Base-by-base conservation (phyloP, 306 rosid genomes). In the Fragaria vesca region DNA sequence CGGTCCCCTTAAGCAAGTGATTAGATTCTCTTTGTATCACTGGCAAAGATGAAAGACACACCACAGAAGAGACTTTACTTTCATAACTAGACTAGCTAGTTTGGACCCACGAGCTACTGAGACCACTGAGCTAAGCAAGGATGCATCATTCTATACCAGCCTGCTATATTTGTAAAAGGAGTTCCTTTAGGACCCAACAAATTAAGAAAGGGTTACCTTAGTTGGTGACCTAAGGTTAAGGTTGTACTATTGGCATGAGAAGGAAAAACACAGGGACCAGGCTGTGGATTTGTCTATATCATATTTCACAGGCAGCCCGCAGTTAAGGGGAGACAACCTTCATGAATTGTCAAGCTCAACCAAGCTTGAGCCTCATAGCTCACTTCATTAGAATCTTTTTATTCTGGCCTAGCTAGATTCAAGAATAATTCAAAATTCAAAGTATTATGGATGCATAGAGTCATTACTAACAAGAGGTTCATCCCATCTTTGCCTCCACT, bases 1-100 rank as follows among this genome's bases (percentile, higher is more conserved):
- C 38, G 50, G 72, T 67, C 72, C 50, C 72, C 18, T 10, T n/a
- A 18, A n/a, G 50, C 71, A 66, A 67, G 50, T 20, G 50, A 38
- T n/a, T n/a, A 42, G 50, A 65, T 65, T 65, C 47, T 3, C 24
- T 62, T 65, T 65, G 70, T 18, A 65, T 36, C 47, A 17, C 70
- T 65, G 70, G 70, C 26, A 65, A 65, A 65, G 24, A 65, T 34
- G 21, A 65, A 32, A 65, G 46, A 65, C 21, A 65, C 69, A 7
- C 7, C 4, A 20, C 32, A 43, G 12, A 67, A 66, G 70, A 40
- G 50, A n/a, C 50, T 38, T 20, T 67, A 38, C 50, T 67, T 67
- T 66, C 21, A 16, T 34, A 34, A 15, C 32, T 16, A 10, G 36
- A 34, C 71, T 38, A 36, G 48, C 4, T 38, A 7, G 45, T 40